A percentile compares a stretch with the other conserved stretches of the same genome.
Evolutionary conservation across 345 rosid species (phyloP).

Genomic region (Pelargonium nanum): DNA sequence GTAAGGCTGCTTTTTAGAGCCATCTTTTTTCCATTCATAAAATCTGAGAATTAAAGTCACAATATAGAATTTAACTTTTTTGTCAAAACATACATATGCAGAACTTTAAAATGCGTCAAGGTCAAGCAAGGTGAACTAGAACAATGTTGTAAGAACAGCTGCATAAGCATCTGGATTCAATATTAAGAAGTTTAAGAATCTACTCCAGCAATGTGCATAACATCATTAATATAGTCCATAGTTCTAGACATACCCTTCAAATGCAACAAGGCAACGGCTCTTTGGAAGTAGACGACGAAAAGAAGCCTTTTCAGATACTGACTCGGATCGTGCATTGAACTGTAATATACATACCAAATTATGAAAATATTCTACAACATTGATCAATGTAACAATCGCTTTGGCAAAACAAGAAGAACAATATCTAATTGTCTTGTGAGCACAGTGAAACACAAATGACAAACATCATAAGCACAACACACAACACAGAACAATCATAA

Average conservation of each 20-base stretch:
- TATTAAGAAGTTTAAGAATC: too few species aligned
- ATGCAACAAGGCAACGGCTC: conserved; percentile 62
- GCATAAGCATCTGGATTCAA: neutral
- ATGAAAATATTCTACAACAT: too few species aligned
- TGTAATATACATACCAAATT: conserved; percentile 11
- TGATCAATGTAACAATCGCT: neutral
- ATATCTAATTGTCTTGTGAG: too few species aligned
- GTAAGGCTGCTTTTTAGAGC: conserved; percentile 83
- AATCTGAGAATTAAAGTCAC: conserved; percentile 35
- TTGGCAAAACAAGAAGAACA: neutral
- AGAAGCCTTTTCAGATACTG: conserved; percentile 68
- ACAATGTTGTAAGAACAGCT: neutral
- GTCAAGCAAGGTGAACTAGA: neutral
- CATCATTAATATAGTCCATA: conserved; percentile 1
- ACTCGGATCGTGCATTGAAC: conserved; percentile 96
- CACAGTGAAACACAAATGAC: too few species aligned
- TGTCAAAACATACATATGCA: neutral
- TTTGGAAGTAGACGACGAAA: conserved; percentile 82
- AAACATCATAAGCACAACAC: too few species aligned
- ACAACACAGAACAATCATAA: too few species aligned
- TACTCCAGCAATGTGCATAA: neutral
- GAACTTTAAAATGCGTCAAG: neutral
- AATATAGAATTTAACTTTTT: neutral
- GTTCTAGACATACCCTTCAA: conserved; percentile 58
- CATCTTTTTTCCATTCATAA: conserved; percentile 95